Evolutionary conservation across 2,329 filamentous ascomycete species (phyloP).

Genomic region (Aspergillus thermomutatus): DNA sequence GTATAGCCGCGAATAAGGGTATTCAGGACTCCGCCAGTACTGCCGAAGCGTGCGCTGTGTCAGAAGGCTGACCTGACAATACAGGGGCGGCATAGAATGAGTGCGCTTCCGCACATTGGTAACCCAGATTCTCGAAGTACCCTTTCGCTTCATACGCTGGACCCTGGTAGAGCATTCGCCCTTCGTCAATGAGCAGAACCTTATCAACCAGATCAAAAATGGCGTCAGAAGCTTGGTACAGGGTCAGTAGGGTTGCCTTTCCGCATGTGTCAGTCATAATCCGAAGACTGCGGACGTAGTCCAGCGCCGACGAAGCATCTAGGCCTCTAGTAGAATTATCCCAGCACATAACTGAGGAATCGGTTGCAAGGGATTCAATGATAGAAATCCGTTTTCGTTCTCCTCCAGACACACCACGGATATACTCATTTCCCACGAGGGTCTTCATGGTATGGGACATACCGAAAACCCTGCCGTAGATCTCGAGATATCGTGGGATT

Average conservation of each 20-base stretch:
- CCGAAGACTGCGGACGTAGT: conserved; percentile 64
- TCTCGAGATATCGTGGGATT: conserved; percentile 62
- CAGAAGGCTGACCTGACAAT: conserved; percentile 60
- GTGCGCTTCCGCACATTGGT: conserved; percentile 46
- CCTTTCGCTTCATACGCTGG: conserved; percentile 52
- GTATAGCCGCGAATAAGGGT: conserved; percentile 71
- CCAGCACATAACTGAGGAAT: conserved; percentile 68
- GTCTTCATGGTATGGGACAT: conserved; percentile 70
- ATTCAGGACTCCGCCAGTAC: conserved; percentile 69
- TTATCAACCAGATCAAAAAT: conserved; percentile 71
- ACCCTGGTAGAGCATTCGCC: conserved; percentile 62
- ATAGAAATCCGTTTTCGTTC: conserved; percentile 73
- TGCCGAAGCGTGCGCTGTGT: conserved; percentile 65
- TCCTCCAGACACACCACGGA: conserved; percentile 66
- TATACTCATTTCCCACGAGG: conserved; percentile 53
- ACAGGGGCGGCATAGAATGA: conserved; percentile 43
- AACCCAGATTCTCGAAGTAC: conserved; percentile 63
- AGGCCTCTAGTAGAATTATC: conserved; percentile 72
- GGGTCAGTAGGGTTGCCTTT: conserved; percentile 62
- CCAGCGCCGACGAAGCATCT: conserved; percentile 69
- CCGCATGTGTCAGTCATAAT: conserved; percentile 70
- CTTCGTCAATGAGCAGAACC: conserved; percentile 68
- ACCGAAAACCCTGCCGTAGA: conserved; percentile 69
- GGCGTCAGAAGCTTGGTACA: conserved; percentile 65
- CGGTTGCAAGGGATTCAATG: conserved; percentile 67